Conservation (phyloP, 257 asterid species). For the Solanum sejunctum region DNA sequence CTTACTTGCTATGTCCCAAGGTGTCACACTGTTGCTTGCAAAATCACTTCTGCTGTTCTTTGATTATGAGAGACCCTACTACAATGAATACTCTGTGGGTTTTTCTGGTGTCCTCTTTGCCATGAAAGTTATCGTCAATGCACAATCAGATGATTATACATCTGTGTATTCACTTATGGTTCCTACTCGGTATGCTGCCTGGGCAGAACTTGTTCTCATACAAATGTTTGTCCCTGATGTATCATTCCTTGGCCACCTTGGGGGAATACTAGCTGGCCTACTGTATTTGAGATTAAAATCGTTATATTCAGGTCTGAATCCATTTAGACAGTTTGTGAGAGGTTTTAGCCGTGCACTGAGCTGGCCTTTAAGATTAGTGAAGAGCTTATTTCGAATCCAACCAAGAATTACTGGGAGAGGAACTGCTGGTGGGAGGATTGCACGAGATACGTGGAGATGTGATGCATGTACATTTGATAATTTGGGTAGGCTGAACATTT, state of each 20-base stretch:
- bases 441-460: constrained; percentile 55
- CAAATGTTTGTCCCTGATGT: constrained; percentile 89
- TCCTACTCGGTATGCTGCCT: constrained; percentile 83
- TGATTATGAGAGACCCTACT: constrained; percentile 51
- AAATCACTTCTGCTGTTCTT: constrained; percentile 44
- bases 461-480: constrained; percentile 66
- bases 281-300: constrained; percentile 34
- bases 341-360: constrained; percentile 24
- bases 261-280: constrained; percentile 84
- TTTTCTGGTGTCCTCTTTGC: constrained; percentile 94
- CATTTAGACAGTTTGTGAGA: constrained; percentile 24
- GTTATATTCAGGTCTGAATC: constrained; percentile 31
- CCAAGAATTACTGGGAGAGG: constrained; percentile 45
- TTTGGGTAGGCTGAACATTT: constrained; percentile 20
- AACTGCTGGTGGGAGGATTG: constrained; percentile 15
- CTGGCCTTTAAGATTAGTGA: constrained; percentile 47
- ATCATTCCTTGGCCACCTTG: constrained; percentile 91
- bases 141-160: constrained; percentile 54
- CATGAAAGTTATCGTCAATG: constrained; percentile 77
- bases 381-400: constrained; percentile 10
- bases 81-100: constrained; percentile 70
- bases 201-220: constrained; percentile 83
- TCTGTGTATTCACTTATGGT: constrained; percentile 59
- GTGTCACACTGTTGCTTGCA: constrained; percentile 59
- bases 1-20: constrained; percentile 72